These are phyloP conservation scores for Diaporthe citri DNA, from an alignment of 2,329 filamentous ascomycete species.

Conservation along the genomic window DNA sequence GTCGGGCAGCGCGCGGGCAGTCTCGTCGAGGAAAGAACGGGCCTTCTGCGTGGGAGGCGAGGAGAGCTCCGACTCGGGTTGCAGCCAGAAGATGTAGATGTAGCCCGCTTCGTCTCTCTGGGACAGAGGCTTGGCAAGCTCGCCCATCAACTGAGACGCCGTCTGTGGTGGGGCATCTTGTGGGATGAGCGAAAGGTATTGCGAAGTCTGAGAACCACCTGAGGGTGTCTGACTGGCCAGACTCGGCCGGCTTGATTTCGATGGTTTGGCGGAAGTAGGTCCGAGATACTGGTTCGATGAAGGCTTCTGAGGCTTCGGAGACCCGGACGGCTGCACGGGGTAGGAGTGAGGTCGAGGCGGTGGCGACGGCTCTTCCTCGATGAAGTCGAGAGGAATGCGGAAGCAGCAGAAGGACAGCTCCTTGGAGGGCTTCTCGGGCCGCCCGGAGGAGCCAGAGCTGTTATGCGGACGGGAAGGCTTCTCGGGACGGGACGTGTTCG, in stretches of 20 bases:
- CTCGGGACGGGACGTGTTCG: slow-evolving; percentile 59
- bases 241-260: slow-evolving; percentile 43
- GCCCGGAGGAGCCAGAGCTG: slow-evolving; percentile 22
- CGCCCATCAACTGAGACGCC: slow-evolving; percentile 77
- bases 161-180: slow-evolving; percentile 74
- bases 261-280: slow-evolving; percentile 44
- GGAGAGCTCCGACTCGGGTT: slow-evolving; percentile 70
- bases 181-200: slow-evolving; percentile 78
- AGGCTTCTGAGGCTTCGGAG: slow-evolving; percentile 43
- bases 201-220: slow-evolving; percentile 52
- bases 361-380: slow-evolving; percentile 53
- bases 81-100: slow-evolving; percentile 99
- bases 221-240: slow-evolving; percentile 44
- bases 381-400: slow-evolving; percentile 54
- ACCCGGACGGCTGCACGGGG: slow-evolving; percentile 55
- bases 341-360: slow-evolving; percentile 60
- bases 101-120: slow-evolving; percentile 85
- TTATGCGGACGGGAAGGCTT: slow-evolving; percentile 42
- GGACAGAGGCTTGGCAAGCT: slow-evolving; percentile 82
- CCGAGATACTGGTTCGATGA: slow-evolving; percentile 47
- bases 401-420: slow-evolving; percentile 64
- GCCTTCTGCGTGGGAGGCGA: slow-evolving; percentile 70
- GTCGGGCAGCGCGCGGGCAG: slow-evolving; percentile 37
- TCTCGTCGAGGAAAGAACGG: slow-evolving; percentile 68
- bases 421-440: slow-evolving; percentile 47